phyloP scores from a whole-genome alignment of 108 stramenopile species.

The Mediolabrus comicus region DNA sequence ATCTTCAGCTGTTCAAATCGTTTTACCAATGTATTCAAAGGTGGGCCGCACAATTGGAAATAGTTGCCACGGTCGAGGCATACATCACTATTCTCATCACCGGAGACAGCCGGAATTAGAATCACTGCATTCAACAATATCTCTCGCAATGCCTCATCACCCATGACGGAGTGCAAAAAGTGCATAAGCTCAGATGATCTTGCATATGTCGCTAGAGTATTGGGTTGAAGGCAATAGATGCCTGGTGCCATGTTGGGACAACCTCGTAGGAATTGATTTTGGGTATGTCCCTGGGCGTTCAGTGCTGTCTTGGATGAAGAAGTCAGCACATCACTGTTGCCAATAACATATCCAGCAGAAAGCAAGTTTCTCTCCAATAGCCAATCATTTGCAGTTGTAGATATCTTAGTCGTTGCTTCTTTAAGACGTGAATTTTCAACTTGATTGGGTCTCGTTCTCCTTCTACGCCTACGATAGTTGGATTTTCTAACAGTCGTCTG shows the following conservation, averaged over 20 bases:
- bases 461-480: background rate
- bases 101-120: slow-evolving; percentile 31
- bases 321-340: slow-evolving; percentile 15
- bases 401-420: background rate
- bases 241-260: slow-evolving; percentile 48
- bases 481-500: background rate
- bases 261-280: slow-evolving; percentile 8
- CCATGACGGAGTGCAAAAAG: slow-evolving; percentile 29
- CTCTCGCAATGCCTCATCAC: slow-evolving; percentile 46
- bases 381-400: slow-evolving; percentile 20
- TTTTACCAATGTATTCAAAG: slow-evolving; percentile 40
- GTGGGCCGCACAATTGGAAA: slow-evolving; percentile 68
- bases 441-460: background rate
- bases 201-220: slow-evolving; percentile 31
- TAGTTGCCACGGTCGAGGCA: slow-evolving; percentile 48
- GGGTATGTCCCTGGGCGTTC: background rate
- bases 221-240: slow-evolving; percentile 43
- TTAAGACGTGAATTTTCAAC: background rate
- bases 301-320: background rate
- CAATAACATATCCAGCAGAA: slow-evolving; percentile 32
- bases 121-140: slow-evolving; percentile 44
- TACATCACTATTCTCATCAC: background rate
- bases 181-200: slow-evolving; percentile 44
- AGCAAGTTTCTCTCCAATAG: slow-evolving; percentile 34
- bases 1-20: slow-evolving; percentile 7